These are phyloP conservation scores for Cicer judaicum DNA, from an alignment of 306 rosid species.

Conservation along the genomic window DNA sequence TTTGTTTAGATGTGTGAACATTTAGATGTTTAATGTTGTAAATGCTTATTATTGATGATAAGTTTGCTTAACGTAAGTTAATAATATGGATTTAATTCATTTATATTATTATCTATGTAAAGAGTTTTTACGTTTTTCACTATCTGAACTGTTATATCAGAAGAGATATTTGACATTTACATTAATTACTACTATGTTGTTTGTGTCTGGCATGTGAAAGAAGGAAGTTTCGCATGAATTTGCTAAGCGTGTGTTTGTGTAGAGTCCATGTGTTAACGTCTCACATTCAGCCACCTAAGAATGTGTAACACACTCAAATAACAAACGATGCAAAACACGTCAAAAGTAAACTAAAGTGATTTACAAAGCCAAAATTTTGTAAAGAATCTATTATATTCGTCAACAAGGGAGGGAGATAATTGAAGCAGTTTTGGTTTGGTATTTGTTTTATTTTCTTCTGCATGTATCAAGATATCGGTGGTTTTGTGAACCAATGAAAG, in stretches of 20 bases:
- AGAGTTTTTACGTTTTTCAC: too few relatives aligned
- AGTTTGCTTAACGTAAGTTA: not conserved
- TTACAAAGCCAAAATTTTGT: not conserved
- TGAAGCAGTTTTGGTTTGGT: not conserved
- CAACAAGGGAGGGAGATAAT: not conserved
- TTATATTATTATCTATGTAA: too few relatives aligned
- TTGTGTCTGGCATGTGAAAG: not conserved
- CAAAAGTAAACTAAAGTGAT: not conserved
- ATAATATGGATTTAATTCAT: not conserved
- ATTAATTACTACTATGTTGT: too few relatives aligned
- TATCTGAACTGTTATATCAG: too few relatives aligned
- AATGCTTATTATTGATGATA: slow-evolving; percentile 1
- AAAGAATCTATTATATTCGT: not conserved
- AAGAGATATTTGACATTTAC: too few relatives aligned
- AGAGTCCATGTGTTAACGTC: not conserved
- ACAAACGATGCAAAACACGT: slow-evolving; percentile 1
- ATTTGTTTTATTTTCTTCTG: slow-evolving; percentile 9
- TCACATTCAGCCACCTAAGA: not conserved
- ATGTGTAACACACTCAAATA: not conserved
- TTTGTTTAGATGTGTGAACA: slow-evolving; percentile 1
- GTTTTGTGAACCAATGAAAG: not conserved
- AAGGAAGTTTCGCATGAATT: not conserved
- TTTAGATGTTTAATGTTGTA: slow-evolving; percentile 3
- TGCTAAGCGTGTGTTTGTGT: not conserved
- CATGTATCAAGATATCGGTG: slow-evolving; percentile 17